Evolutionary conservation across 2,329 filamentous ascomycete genomes (phyloP), one percentile per base, ranked within the genome.

Genomic region (Helminthosporium solani): DNA sequence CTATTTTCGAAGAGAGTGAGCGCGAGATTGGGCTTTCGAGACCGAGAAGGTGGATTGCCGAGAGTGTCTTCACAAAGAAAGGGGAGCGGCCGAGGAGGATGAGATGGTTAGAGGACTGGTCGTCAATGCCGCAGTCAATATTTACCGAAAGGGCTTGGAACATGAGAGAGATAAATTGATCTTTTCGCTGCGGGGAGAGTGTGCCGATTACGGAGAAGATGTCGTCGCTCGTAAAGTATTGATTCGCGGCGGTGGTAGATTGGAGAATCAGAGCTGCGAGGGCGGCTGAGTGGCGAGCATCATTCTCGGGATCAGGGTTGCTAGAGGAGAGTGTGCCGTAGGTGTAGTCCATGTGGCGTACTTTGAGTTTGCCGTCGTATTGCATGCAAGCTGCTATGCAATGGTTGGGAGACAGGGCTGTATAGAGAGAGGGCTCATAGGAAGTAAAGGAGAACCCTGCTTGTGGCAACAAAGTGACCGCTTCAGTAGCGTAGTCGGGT

Each of bases 101-200:
- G 58, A 70, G 54, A 28, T 68, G 58, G 23, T 68, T 64, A 36
- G 56, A 58, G 52, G 49, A 92, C 85, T 56, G 87, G 1, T 82
- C 75, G 49, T 95, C 88, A 39, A 88, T 81, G 0, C 89, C 87
- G 63, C 91, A 95, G 70, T 97, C 92, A 38, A 91, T 82, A 40
- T 85, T 83, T 1, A 70, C 59, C 35, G 61, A 60, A 3, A 71
- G 55, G 1, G 60, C 62, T 25, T 77, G 80, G 47, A 81, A 79
- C n/a, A 83, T 80, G 19, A 87, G 79, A 8, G 85, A 83, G 25
- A 92, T 72, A 28, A 95, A 77, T 9, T 65, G 53, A 16, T 56
- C 47, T 44, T 59, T 65, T 33, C 62, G 56, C 19, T 61, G 61
- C 19, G 58, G 56, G 12, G 57, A 52, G 7, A 70, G 53, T 3